Conservation (phyloP, 257 asterid genomes). For the Nicotiana knightiana region DNA sequence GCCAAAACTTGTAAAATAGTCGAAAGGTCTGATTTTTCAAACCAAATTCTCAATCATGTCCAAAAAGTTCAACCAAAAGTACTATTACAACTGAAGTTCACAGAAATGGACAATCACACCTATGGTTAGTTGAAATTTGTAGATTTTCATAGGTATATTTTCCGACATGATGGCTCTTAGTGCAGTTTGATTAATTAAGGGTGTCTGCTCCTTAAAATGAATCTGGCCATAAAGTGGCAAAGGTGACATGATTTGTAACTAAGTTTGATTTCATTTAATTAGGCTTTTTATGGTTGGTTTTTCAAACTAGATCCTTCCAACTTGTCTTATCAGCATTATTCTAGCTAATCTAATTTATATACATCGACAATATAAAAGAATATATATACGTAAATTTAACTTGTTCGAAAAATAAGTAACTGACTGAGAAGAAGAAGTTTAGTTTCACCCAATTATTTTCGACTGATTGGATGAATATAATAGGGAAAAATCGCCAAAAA, state of each 20-base stretch:
- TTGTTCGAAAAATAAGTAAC: too few relatives aligned
- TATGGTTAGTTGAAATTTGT: constrained; percentile 14
- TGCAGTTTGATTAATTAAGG: not conserved
- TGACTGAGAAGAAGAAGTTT: too few relatives aligned
- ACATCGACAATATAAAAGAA: too few relatives aligned
- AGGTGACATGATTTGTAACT: not conserved
- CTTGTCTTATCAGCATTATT: too few relatives aligned
- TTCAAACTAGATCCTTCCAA: not conserved
- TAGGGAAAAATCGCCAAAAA: too few relatives aligned
- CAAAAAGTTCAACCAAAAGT: constrained; percentile 2
- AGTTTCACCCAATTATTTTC: too few relatives aligned
- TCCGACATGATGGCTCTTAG: constrained; percentile 2
- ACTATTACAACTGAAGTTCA: not conserved
- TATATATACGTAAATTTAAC: too few relatives aligned
- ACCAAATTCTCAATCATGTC: not conserved
- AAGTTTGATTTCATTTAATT: not conserved
- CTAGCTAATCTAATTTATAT: too few relatives aligned
- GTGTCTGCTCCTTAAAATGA: not conserved
- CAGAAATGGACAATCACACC: constrained; percentile 6
- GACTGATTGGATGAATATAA: too few relatives aligned
- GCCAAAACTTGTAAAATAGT: not conserved
- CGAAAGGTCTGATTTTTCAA: not conserved
- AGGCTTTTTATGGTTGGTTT: not conserved
- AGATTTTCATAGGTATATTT: not conserved
- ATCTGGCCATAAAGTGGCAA: constrained; percentile 9